Evolutionary conservation across 768 basidiomycete genomes (phyloP), one percentile per base, ranked within the genome.

Genomic region (Boletus coccyginus): DNA sequence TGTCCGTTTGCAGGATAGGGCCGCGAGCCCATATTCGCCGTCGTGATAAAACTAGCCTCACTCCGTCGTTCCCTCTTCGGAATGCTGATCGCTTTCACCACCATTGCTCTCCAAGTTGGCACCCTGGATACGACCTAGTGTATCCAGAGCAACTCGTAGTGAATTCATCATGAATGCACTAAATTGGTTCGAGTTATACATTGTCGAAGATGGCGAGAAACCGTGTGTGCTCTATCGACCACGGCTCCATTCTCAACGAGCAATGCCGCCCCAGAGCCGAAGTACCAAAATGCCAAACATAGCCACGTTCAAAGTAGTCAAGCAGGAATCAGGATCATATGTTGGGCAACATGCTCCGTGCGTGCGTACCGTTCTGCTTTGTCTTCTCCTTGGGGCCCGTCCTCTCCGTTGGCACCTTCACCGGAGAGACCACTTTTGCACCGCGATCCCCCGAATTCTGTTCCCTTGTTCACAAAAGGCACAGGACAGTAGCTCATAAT

Each of bases 291-390:
- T 98, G 58, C 95, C 95, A 0, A 97, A 98, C 66, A 94, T 97
- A 2, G 96, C 96, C 17, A 96, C 95, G 0, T 85, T 99, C 60
- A 93, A 92, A 64, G 79, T 99, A 63, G 79, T 92, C 57, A 98
- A 98, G 76, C 96, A 99, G 70, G n/a, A n/a, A n/a, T n/a, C n/a
- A n/a, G n/a, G 97, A 98, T 68, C 97, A 98, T 69, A 99, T 97
- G 0, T 75, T 98, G 7, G 96, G 86, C 10, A 95, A 95, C 75
- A 92, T 98, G 90, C 78, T 99, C n/a, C 86, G 97, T 67, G 85
- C 91, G 94, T 94, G 70, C 59, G 87, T 81, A 13, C 27, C 31
- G 14, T 35, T 36, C 39, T n/a, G 59, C 70, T 56, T 58, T 52
- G 16, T 48, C 35, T 14, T 44, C 38, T 35, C 41, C 38, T 40